phyloP scores from a whole-genome alignment of 2,329 filamentous ascomycete genomes.

The Fusarium sp. region DNA sequence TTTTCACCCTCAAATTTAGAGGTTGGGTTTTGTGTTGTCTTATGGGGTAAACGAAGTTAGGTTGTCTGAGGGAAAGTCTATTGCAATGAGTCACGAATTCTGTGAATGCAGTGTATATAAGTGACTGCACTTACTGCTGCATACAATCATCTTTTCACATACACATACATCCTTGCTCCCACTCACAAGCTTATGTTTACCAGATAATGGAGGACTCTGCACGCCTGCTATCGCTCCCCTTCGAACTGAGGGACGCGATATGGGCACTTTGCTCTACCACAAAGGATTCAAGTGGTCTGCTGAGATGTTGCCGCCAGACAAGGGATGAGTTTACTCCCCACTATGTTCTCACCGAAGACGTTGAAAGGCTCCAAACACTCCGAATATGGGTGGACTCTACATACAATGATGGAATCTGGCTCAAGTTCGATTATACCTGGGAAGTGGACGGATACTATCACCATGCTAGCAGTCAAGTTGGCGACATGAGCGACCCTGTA shows the following conservation, averaged over 20 bases:
- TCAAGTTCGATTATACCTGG: slow-evolving; percentile 27
- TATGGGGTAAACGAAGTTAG: neutral
- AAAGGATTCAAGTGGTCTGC: slow-evolving; percentile 1
- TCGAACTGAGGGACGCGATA: slow-evolving; percentile 27
- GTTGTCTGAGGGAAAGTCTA: neutral
- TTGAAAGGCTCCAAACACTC: slow-evolving; percentile 2
- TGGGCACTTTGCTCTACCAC: slow-evolving; percentile 4
- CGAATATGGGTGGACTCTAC: slow-evolving; percentile 17
- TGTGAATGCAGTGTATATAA: neutral
- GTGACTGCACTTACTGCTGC: neutral
- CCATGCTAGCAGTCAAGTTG: neutral
- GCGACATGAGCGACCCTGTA: slow-evolving; percentile 18
- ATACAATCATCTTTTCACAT: neutral
- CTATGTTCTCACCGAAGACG: neutral
- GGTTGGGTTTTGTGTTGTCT: too few species aligned
- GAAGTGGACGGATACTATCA: neutral
- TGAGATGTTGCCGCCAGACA: slow-evolving; percentile 19
- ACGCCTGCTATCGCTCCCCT: slow-evolving; percentile 5
- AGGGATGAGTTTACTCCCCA: slow-evolving; percentile 10
- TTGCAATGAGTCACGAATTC: neutral
- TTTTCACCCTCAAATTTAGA: too few species aligned
- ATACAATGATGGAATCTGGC: slow-evolving; percentile 12
- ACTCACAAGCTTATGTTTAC: neutral
- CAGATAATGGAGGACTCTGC: neutral
- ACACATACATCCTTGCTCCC: neutral